Conservation (phyloP, 2,329 filamentous ascomycete species). For the Alternaria brassicicola region DNA sequence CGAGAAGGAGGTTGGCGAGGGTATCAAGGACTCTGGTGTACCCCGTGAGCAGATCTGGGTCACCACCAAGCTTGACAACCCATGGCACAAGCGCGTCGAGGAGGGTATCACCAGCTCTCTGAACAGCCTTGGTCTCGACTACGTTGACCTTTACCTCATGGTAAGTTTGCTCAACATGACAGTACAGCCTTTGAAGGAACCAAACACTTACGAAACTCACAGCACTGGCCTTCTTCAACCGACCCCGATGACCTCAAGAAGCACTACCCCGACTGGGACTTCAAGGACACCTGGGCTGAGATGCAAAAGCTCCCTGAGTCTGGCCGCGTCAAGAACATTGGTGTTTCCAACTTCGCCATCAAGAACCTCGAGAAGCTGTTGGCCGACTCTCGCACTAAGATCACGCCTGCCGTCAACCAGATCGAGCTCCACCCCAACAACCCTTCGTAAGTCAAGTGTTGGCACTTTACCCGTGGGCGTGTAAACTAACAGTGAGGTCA, state of each 20-base stretch:
- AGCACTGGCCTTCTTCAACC: slow-evolving; percentile 68
- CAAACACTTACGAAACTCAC: slow-evolving; percentile 3
- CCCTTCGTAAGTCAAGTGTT: slow-evolving; percentile 61
- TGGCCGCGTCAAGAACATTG: slow-evolving; percentile 79
- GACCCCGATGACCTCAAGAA: slow-evolving; percentile 68
- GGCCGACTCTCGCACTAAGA: slow-evolving; percentile 67
- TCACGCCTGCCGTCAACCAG: slow-evolving; percentile 75
- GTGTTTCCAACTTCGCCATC: slow-evolving; percentile 86
- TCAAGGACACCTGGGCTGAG: slow-evolving; percentile 77
- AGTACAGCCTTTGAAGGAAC: neutral
- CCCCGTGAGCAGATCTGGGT: slow-evolving; percentile 73
- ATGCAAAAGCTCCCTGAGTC: slow-evolving; percentile 71
- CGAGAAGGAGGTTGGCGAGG: slow-evolving; percentile 73
- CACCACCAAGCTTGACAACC: slow-evolving; percentile 84
- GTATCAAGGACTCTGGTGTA: slow-evolving; percentile 70
- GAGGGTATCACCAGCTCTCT: slow-evolving; percentile 66
- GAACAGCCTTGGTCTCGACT: slow-evolving; percentile 67
- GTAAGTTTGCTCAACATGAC: slow-evolving; percentile 22
- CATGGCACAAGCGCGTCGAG: slow-evolving; percentile 68
- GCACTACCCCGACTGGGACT: slow-evolving; percentile 79
- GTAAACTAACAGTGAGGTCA: slow-evolving; percentile 20
- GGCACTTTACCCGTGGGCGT: neutral
- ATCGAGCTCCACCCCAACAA: slow-evolving; percentile 82
- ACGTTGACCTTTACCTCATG: slow-evolving; percentile 73
- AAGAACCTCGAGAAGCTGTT: slow-evolving; percentile 77